phyloP scores from a whole-genome alignment of 164 flowering plant genomes.

The Santalum album region DNA sequence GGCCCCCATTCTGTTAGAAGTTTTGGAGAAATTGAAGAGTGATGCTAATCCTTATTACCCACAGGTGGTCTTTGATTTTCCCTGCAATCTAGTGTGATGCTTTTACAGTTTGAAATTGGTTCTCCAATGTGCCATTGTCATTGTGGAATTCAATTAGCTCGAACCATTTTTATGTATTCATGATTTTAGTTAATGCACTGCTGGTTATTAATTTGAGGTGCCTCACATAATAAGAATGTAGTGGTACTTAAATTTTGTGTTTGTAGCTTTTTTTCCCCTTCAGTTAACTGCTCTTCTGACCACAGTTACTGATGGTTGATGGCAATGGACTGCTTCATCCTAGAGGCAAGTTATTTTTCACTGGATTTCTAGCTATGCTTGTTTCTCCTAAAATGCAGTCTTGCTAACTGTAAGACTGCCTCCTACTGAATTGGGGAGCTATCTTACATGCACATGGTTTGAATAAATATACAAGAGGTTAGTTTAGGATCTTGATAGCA shows the following conservation, averaged over 20 bases:
- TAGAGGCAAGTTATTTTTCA: constrained; percentile 49
- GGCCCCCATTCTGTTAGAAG: constrained; percentile 77
- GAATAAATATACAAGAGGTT: no score
- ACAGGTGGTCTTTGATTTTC: constrained; percentile 39
- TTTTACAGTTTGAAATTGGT: not conserved
- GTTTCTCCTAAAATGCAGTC: not conserved
- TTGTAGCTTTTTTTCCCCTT: no score
- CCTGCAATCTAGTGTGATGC: not conserved
- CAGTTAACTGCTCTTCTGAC: no score
- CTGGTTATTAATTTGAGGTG: not conserved
- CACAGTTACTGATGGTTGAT: constrained; percentile 78
- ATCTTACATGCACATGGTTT: not conserved
- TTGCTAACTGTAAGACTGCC: not conserved
- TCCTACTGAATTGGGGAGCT: not conserved
- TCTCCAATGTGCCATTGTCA: not conserved
- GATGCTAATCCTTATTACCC: constrained; percentile 44
- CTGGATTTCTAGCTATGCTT: not conserved
- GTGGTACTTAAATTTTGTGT: no score
- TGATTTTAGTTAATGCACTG: not conserved
- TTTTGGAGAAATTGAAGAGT: constrained; percentile 61
- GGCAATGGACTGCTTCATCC: constrained; percentile 97
- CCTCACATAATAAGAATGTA: no score
- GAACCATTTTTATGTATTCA: not conserved
- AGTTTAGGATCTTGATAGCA: no score
- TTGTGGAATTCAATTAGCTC: no score